Evolutionary conservation across 371 early-diverging fungal species (phyloP).

Genomic region (Mucor piriformis): DNA sequence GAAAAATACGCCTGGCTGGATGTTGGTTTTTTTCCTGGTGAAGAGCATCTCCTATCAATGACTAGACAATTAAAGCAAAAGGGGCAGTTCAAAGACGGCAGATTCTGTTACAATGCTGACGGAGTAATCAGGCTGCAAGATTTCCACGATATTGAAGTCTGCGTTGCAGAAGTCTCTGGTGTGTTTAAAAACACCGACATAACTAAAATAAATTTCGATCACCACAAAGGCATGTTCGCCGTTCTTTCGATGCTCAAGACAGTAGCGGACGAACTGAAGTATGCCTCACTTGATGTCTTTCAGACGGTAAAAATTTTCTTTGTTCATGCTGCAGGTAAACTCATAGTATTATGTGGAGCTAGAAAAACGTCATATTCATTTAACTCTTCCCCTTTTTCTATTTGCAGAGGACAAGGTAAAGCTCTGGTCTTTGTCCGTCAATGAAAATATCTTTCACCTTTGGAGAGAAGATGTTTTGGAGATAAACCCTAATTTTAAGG

Average conservation of each 20-base stretch:
- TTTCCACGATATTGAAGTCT: conserved; percentile 1
- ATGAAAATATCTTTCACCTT: not conserved
- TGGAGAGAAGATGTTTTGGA: not conserved
- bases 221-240: not conserved
- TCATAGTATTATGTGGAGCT: not conserved
- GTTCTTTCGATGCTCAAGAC: conserved; percentile 4
- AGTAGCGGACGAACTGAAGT: conserved; percentile 3
- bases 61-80: not conserved
- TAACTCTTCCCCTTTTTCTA: not conserved
- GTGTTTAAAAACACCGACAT: not conserved
- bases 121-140: not conserved
- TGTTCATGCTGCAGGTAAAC: not conserved
- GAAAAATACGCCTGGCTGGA: not conserved
- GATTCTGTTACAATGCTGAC: not conserved
- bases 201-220: not conserved
- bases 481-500: not conserved
- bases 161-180: not conserved
- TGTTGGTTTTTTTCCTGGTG: not conserved
- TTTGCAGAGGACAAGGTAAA: not conserved
- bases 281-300: not conserved
- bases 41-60: conserved; percentile 1
- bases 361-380: not conserved
- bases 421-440: not conserved
- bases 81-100: not conserved
- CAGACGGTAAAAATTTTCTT: not conserved